phyloP scores from a whole-genome alignment of 768 basidiomycete genomes.

The Psilocybe tampanensis region DNA sequence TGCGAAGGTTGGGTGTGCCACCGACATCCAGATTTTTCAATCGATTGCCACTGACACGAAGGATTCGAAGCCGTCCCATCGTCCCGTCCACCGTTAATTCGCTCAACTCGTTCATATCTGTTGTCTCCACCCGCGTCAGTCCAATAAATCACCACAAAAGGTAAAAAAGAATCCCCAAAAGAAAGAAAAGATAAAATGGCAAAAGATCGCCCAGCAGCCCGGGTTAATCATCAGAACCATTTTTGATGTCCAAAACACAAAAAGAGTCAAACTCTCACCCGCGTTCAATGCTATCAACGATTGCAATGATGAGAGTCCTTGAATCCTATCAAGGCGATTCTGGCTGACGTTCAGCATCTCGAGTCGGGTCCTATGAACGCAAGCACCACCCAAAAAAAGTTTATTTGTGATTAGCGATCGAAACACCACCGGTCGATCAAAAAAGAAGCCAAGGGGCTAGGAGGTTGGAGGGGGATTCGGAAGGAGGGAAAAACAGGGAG shows the following conservation, averaged over 20 bases:
- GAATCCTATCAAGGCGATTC: slow-evolving; percentile 65
- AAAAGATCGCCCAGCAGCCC: slow-evolving; percentile 1
- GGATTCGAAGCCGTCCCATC: slow-evolving; percentile 76
- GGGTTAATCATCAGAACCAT: slow-evolving; percentile 6
- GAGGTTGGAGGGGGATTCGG: too few species aligned
- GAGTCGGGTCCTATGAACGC: slow-evolving; percentile 44
- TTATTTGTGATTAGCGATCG: slow-evolving; percentile 2
- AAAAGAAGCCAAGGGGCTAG: slow-evolving; percentile 14
- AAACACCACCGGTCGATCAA: slow-evolving; percentile 3
- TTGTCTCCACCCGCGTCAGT: background rate
- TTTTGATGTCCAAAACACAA: slow-evolving; percentile 10
- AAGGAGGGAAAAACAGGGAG: too few species aligned
- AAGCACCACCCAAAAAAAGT: slow-evolving; percentile 13
- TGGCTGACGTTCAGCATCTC: slow-evolving; percentile 84
- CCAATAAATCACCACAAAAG: background rate
- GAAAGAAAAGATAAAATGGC: background rate
- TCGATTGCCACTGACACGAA: slow-evolving; percentile 84
- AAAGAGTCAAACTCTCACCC: slow-evolving; percentile 58
- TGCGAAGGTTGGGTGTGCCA: slow-evolving; percentile 72
- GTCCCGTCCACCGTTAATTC: slow-evolving; percentile 53
- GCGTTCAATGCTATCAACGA: slow-evolving; percentile 76
- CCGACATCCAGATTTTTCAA: slow-evolving; percentile 66
- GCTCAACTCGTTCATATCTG: slow-evolving; percentile 39
- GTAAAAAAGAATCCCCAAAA: background rate
- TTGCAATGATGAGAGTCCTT: slow-evolving; percentile 62